Evolutionary conservation across 805 yeast genomes (phyloP).

Genomic region (Saccharomycopsis oosterbeekiorum): DNA sequence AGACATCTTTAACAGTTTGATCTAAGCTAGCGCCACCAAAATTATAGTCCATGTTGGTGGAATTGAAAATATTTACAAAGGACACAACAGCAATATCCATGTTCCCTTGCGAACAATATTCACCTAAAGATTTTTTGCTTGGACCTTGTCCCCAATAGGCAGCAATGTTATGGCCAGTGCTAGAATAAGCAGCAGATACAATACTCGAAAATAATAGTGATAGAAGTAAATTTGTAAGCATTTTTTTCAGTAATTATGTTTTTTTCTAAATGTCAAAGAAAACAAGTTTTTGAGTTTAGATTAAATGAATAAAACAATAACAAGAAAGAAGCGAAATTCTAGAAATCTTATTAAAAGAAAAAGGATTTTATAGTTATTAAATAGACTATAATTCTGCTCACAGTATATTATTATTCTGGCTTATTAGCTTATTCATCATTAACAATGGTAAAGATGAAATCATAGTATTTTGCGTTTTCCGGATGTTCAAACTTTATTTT

Average conservation of each 20-base stretch:
- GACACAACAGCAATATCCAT: conserved; percentile 33
- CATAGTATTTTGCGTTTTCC: neutral
- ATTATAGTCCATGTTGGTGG: conserved; percentile 26
- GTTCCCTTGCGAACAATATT: conserved; percentile 12
- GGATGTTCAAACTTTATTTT: neutral
- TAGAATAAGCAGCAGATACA: conserved; percentile 6
- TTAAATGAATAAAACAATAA: neutral
- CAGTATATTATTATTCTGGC: too few relatives aligned
- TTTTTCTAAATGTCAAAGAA: neutral
- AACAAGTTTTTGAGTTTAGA: neutral
- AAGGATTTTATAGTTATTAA: neutral
- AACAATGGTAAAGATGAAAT: too few relatives aligned
- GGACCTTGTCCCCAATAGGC: conserved; percentile 73
- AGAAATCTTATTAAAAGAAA: too few relatives aligned
- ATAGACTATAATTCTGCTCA: too few relatives aligned
- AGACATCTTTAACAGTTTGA: conserved; percentile 49
- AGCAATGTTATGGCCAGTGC: conserved; percentile 37
- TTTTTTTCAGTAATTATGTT: neutral
- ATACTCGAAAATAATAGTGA: neutral
- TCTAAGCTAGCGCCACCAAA: conserved; percentile 28
- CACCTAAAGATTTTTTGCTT: conserved; percentile 14
- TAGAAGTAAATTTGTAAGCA: neutral
- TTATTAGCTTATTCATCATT: too few relatives aligned
- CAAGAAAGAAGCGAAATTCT: neutral
- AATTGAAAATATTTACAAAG: conserved; percentile 3